A percentile compares a stretch with the other conserved stretches of the same genome.
These are phyloP conservation scores for Pleurotus salmoneostramineus DNA, from an alignment of 768 basidiomycete species.

Conservation along the genomic window DNA sequence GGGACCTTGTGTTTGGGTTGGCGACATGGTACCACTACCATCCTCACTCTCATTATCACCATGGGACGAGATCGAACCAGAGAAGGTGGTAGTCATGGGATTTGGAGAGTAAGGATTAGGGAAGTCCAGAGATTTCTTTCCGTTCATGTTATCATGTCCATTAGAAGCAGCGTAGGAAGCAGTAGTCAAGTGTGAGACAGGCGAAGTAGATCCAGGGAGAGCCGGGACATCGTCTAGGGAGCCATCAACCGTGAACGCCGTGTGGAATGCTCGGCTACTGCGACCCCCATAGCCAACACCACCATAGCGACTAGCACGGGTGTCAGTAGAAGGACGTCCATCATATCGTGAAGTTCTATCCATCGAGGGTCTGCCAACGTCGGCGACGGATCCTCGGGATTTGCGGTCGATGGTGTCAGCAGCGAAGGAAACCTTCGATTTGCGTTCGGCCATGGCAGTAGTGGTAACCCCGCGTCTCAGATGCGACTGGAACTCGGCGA, in stretches of 20 bases:
- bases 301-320: constrained; percentile 14
- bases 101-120: neutral
- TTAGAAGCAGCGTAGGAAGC: neutral
- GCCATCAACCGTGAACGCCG: constrained; percentile 19
- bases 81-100: constrained; percentile 6
- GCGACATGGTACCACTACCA: constrained; percentile 23
- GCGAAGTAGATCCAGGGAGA: constrained; percentile 8
- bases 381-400: neutral
- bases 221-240: constrained; percentile 1
- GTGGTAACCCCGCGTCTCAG: constrained; percentile 43
- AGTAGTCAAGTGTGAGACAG: constrained; percentile 1
- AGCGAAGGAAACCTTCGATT: constrained; percentile 70
- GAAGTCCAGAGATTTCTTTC: neutral
- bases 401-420: constrained; percentile 31
- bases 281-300: constrained; percentile 19
- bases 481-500: constrained; percentile 32
- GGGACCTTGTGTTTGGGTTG: constrained; percentile 35
- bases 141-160: neutral
- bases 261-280: constrained; percentile 31
- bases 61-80: constrained; percentile 9
- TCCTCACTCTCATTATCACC: constrained; percentile 11
- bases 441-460: constrained; percentile 25
- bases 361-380: neutral
- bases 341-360: constrained; percentile 28
- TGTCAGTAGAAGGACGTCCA: constrained; percentile 35